These are phyloP conservation scores for Pseudozyma flocculosa DNA, from an alignment of 1,284 basidiomycete genomes.

Conservation along the genomic window DNA sequence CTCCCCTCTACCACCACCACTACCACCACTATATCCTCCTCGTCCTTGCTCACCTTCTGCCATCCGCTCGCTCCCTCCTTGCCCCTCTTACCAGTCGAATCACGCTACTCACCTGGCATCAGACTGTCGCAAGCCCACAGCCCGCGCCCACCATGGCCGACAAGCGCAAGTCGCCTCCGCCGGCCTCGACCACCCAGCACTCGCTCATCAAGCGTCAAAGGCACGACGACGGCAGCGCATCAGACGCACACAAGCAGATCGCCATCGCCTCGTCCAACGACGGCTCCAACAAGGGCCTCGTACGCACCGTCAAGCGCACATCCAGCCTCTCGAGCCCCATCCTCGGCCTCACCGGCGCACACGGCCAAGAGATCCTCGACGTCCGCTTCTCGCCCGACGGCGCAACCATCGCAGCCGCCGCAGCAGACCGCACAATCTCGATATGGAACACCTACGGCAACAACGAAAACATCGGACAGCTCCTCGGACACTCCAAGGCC, in stretches of 20 bases:
- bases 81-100: too few relatives aligned
- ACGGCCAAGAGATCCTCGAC: constrained; percentile 50
- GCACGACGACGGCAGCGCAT: constrained; percentile 23
- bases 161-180: constrained; percentile 48
- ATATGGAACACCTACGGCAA: constrained; percentile 54
- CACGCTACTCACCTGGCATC: too few relatives aligned
- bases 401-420: constrained; percentile 44
- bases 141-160: constrained; percentile 49
- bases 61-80: too few relatives aligned
- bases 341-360: constrained; percentile 48
- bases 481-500: constrained; percentile 50
- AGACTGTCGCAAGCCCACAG: too few relatives aligned
- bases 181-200: constrained; percentile 22
- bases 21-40: too few relatives aligned
- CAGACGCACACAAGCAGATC: constrained; percentile 14
- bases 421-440: constrained; percentile 50
- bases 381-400: constrained; percentile 51
- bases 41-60: too few relatives aligned
- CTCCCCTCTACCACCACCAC: too few relatives aligned
- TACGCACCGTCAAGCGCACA: constrained; percentile 43
- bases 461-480: constrained; percentile 50
- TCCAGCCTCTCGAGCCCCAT: constrained; percentile 45
- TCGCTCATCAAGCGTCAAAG: constrained; percentile 46
- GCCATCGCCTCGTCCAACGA: constrained; percentile 40
- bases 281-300: constrained; percentile 41